Evolutionary conservation across 148 eudicot genomes (phyloP), one percentile per base, ranked within the genome.

Genomic region (Hydrangea macrophylla): DNA sequence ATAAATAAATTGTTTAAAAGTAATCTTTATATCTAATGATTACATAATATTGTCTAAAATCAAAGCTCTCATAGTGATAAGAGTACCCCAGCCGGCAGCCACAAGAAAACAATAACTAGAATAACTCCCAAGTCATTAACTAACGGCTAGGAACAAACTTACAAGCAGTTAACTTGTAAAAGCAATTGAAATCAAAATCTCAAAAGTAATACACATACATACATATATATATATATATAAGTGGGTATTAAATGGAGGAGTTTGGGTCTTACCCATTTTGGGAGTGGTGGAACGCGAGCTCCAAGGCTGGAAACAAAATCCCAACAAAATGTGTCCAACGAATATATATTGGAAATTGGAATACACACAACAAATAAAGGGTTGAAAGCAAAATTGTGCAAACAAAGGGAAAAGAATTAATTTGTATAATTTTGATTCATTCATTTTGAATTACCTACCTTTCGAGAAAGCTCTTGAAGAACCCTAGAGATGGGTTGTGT

Each of bases 381-480:
- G 39, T 28, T 60, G 22, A 31, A 28, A 13, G 35, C 27, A 60
- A 10, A 5, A 48, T 22, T 17, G 0, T 18, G 5, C 22, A 18
- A 48, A 48, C 2, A 48, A 13, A 11, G 17, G 17, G 15, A 42
- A 0, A 48, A n/a, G 22, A 48, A 42, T 42, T 11, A 42, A 42
- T 42, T 8, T 2, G 13, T 20, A 48, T 17, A 59, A 31, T 30
- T n/a, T n/a, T n/a, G n/a, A n/a, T n/a, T n/a, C n/a, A n/a, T n/a
- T n/a, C n/a, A n/a, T n/a, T n/a, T n/a, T 31, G 24, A 55, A 9
- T 26, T 26, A 22, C 0, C 1, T 72, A 79, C 90, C 87, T 83
- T 55, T 71, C 70, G 37, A 86, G 62, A 73, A 71, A 86, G 56
- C 37, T 69, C 30, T 76, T 81, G 82, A 86, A 81, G 57, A 86